Evolutionary conservation across 2,329 filamentous ascomycete species (phyloP).

Genomic region (Monosporascus cannonballus): DNA sequence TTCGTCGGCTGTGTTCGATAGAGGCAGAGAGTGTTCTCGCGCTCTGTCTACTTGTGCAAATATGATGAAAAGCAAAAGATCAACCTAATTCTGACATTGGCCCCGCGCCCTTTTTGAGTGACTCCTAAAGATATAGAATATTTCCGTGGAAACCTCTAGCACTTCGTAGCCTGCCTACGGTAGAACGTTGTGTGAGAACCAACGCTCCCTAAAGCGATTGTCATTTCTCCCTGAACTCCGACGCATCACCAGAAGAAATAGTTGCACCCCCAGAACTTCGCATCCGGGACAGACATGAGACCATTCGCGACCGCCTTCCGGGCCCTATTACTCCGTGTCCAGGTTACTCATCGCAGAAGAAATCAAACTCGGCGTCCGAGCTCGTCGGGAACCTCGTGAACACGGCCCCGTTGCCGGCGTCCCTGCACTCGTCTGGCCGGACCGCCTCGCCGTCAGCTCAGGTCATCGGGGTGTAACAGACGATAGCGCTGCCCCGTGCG

Average conservation of each 20-base stretch:
- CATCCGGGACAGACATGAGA: neutral
- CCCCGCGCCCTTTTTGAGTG: neutral
- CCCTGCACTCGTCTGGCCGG: conserved; percentile 33
- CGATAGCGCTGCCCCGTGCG: neutral
- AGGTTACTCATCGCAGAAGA: conserved; percentile 35
- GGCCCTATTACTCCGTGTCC: neutral
- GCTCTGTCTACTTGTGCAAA: neutral
- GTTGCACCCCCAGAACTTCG: neutral
- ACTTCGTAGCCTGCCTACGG: too few relatives aligned
- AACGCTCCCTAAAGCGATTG: too few relatives aligned
- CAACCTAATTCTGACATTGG: neutral
- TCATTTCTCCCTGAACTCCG: neutral
- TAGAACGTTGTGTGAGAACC: too few relatives aligned
- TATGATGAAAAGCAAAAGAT: neutral
- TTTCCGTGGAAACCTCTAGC: too few relatives aligned
- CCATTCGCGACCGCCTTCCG: neutral
- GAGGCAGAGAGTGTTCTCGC: neutral
- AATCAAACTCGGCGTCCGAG: conserved; percentile 37
- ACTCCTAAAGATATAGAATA: too few relatives aligned
- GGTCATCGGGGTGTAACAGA: neutral
- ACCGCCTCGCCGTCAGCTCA: neutral
- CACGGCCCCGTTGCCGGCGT: conserved; percentile 22
- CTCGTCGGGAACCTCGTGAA: conserved; percentile 28
- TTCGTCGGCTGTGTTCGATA: neutral
- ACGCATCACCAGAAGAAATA: neutral